Base-by-base conservation (phyloP, 2,329 filamentous ascomycete species). In the Drechslera avenae region DNA sequence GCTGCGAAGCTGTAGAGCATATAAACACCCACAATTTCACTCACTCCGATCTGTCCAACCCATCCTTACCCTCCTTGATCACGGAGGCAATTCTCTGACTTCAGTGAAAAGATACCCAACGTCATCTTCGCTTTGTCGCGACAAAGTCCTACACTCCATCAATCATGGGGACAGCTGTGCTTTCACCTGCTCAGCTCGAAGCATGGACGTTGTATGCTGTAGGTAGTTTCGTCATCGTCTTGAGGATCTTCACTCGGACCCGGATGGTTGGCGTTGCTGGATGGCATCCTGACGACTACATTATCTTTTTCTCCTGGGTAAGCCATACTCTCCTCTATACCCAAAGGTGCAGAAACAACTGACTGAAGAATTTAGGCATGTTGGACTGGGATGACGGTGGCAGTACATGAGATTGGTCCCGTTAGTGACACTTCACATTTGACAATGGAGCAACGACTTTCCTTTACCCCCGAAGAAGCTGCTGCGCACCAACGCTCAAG, bases 161-260 rank as follows among this genome's bases (percentile, higher is more conserved):
- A 47, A 21, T 14, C n/a, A 57, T 54, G 54, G 50, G 40, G 3
- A 39, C 46, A 31, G 35, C 35, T 26, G 53, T 46, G 16, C 50
- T 56, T 18, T n/a, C n/a, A n/a, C n/a, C n/a, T n/a, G n/a, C n/a
- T n/a, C n/a, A n/a, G n/a, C 49, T 64, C 2, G 50, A 75, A 43
- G 73, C 73, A 63, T 76, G 73, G 74, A 56, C 64, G 39, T 63
- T 76, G n/a, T 76, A 69, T 49, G 42, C 56, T 4, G 37, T 74
- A 3, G 74, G 73, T 1, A 66, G 59, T 14, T 12, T 64, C 0
- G 63, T 69, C 40, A 73, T 76, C 17, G 62, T 60, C 4, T 47
- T 66, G 7, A 61, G 73, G 10, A 50, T 72, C 1, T 69, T 73
- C 32, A 68, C 64, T 18, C 65, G 74, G 3, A 69, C 63, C 1